A percentile compares a stretch with the other conserved stretches of the same genome.
Evolutionary conservation across 1,139 yeast genomes (phyloP).

Genomic region (Pichia sp.): DNA sequence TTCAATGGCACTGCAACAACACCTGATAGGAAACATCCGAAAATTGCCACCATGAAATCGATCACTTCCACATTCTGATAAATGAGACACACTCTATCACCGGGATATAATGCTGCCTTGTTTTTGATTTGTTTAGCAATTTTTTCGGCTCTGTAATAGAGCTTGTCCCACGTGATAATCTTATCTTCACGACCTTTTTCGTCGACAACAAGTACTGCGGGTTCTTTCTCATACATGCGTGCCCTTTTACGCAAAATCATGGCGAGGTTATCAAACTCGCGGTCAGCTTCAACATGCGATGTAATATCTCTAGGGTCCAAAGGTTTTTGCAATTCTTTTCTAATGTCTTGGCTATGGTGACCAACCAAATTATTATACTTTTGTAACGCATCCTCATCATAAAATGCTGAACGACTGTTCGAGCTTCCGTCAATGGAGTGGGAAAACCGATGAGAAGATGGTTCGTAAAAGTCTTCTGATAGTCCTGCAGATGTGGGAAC

Average conservation of each 20-base stretch:
- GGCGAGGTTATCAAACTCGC: slow-evolving; percentile 52
- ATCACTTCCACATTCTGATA: slow-evolving; percentile 80
- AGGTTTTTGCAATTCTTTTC: slow-evolving; percentile 41
- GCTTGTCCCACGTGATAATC: slow-evolving; percentile 83
- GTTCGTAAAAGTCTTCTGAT: too few species aligned
- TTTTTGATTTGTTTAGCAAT: slow-evolving; percentile 86
- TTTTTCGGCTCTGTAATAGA: slow-evolving; percentile 75
- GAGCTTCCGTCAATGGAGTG: slow-evolving; percentile 11
- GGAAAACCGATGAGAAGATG: slow-evolving; percentile 3
- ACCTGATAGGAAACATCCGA: slow-evolving; percentile 92
- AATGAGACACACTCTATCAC: slow-evolving; percentile 77
- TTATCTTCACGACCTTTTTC: slow-evolving; percentile 73
- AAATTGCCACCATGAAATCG: slow-evolving; percentile 77
- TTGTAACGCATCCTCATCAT: slow-evolving; percentile 7
- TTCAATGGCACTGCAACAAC: slow-evolving; percentile 92
- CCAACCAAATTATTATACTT: slow-evolving; percentile 8
- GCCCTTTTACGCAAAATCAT: slow-evolving; percentile 71
- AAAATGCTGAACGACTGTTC: slow-evolving; percentile 5
- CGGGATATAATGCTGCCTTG: slow-evolving; percentile 58
- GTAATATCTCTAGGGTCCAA: slow-evolving; percentile 49
- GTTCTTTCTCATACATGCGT: slow-evolving; percentile 52
- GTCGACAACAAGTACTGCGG: slow-evolving; percentile 70
- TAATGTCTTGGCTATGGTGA: slow-evolving; percentile 5
- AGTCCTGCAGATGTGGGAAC: too few species aligned
- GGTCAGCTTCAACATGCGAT: slow-evolving; percentile 24